Evolutionary conservation across 495 filamentous ascomycete species (phyloP).

Genomic region (Letharia lupina): DNA sequence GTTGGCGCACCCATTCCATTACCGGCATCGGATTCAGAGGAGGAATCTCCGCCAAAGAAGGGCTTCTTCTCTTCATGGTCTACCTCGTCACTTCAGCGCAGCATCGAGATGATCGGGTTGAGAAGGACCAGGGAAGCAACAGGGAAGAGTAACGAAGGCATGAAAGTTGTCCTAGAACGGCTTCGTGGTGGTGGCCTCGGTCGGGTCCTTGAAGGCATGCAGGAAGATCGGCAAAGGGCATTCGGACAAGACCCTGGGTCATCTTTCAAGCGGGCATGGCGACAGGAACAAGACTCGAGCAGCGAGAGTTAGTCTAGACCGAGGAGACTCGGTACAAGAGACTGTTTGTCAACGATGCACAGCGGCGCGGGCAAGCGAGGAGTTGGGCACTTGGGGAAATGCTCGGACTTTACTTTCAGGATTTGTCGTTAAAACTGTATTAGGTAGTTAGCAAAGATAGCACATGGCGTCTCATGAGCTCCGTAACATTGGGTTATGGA

Average conservation of each 20-base stretch:
- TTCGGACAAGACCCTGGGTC: constrained; percentile 36
- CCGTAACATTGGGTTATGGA: not conserved
- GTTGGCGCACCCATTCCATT: constrained; percentile 21
- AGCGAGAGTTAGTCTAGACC: constrained; percentile 4
- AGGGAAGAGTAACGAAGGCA: constrained; percentile 83
- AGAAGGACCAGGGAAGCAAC: constrained; percentile 76
- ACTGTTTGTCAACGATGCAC: not conserved
- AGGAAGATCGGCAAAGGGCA: constrained; percentile 51
- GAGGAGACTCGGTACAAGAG: too few species aligned
- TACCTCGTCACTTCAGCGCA: constrained; percentile 71
- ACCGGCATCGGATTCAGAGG: constrained; percentile 26
- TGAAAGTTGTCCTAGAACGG: constrained; percentile 87
- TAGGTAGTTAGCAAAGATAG: not conserved
- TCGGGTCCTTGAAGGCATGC: constrained; percentile 77
- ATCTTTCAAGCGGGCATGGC: constrained; percentile 41
- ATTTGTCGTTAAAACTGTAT: constrained; percentile 9
- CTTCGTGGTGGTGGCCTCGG: constrained; percentile 75
- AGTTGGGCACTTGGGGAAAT: constrained; percentile 12
- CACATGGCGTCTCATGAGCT: not conserved
- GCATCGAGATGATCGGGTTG: constrained; percentile 81
- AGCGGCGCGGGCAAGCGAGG: constrained; percentile 7
- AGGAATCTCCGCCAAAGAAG: constrained; percentile 48
- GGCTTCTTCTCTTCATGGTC: constrained; percentile 67
- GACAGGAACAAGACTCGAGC: constrained; percentile 29
- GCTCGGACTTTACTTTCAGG: not conserved